Evolutionary conservation across 805 yeast species (phyloP).

Genomic region (Phaffomyces thermotolerans): DNA sequence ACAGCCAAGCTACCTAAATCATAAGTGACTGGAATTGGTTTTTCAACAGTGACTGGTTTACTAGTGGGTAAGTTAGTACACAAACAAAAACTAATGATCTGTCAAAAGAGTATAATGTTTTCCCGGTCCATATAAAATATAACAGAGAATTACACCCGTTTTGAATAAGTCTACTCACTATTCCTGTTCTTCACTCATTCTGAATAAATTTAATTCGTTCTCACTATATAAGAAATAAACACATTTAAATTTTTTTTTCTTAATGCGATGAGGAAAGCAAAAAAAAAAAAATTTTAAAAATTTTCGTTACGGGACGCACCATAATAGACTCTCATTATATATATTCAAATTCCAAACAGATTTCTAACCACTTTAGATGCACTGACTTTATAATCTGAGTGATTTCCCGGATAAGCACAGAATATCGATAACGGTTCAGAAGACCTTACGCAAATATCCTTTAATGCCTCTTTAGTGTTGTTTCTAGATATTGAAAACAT

Average conservation of each 20-base stretch:
- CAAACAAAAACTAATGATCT: too few relatives aligned
- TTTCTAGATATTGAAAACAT: constrained; percentile 25
- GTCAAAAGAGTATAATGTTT: too few relatives aligned
- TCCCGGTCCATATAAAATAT: too few relatives aligned
- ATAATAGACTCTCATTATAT: not conserved
- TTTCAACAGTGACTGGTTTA: constrained; percentile 82
- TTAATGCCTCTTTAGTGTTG: constrained; percentile 23
- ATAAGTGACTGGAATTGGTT: constrained; percentile 80
- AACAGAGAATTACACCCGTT: not conserved
- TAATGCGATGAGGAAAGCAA: constrained; percentile 9
- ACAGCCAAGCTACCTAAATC: constrained; percentile 90
- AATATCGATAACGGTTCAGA: constrained; percentile 1
- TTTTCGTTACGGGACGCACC: constrained; percentile 6
- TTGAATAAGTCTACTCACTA: not conserved
- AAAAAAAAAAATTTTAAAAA: constrained; percentile 3
- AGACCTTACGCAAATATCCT: constrained; percentile 21
- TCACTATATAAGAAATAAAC: not conserved
- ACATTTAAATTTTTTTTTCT: not conserved
- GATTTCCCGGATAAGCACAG: not conserved
- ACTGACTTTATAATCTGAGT: constrained; percentile 7
- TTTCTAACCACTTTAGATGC: constrained; percentile 16
- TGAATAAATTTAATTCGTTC: too few relatives aligned
- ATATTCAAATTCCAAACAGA: constrained; percentile 15
- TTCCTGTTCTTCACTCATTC: constrained; percentile 5
- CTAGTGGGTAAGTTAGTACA: constrained; percentile 10